Evolutionary conservation across 768 basidiomycete species (phyloP).

Genomic region (Kwoniella dendrophila): DNA sequence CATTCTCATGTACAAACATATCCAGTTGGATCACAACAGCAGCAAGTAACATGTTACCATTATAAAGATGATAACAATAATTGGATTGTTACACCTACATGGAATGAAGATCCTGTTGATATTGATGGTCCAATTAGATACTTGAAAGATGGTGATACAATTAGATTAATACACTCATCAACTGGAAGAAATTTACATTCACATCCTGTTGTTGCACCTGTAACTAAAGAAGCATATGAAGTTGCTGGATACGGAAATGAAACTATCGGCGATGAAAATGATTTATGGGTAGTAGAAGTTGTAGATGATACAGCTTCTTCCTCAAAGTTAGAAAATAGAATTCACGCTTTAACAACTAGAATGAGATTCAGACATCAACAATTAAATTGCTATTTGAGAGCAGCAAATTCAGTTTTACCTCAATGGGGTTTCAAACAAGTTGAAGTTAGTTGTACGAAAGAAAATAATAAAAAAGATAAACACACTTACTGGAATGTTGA

Average conservation of each 20-base stretch:
- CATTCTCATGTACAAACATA: conserved; percentile 97
- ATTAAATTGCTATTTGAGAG: conserved; percentile 84
- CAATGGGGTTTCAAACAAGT: conserved; percentile 99
- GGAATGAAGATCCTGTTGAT: conserved; percentile 75
- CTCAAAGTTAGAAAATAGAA: conserved; percentile 64
- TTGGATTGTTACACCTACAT: conserved; percentile 76
- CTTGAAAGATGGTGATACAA: conserved; percentile 72
- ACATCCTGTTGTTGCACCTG: conserved; percentile 80
- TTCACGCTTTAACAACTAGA: conserved; percentile 89
- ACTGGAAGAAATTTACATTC: conserved; percentile 93
- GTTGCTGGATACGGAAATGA: conserved; percentile 91
- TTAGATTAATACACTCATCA: conserved; percentile 78
- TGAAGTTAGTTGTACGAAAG: conserved; percentile 90
- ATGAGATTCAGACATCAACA: conserved; percentile 76
- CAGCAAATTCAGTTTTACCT: conserved; percentile 83
- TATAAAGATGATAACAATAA: conserved; percentile 99
- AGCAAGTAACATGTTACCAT: conserved; percentile 98
- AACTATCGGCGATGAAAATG: conserved; percentile 82
- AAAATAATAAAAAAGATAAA: conserved; percentile 74
- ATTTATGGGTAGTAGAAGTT: conserved; percentile 90
- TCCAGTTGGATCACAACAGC: conserved; percentile 86
- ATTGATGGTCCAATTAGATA: conserved; percentile 64
- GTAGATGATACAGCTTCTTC: conserved; percentile 81
- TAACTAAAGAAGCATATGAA: conserved; percentile 86
- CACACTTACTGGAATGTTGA: conserved; percentile 99